phyloP scores from a whole-genome alignment of 148 eudicot species.

The Amaranthus hypochondriacus region DNA sequence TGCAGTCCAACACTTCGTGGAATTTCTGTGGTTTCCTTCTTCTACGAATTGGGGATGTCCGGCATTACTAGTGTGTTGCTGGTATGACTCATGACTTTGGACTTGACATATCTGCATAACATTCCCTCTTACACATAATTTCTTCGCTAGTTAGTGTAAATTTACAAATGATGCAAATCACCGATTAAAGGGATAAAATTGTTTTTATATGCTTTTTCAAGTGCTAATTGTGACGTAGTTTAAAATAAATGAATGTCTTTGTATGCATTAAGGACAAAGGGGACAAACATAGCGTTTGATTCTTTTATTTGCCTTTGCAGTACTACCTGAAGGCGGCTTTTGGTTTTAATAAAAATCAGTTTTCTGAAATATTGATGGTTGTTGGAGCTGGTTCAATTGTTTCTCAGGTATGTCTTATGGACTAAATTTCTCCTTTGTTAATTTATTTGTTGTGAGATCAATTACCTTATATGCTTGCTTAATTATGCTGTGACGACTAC shows the following conservation, averaged over 20 bases:
- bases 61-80: slow-evolving; percentile 66
- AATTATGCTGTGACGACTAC: not conserved
- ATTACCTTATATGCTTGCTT: not conserved
- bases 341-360: slow-evolving; percentile 80
- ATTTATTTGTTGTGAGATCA: not conserved
- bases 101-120: not conserved
- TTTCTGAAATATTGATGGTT: slow-evolving; percentile 72
- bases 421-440: not conserved
- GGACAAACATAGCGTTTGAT: not conserved
- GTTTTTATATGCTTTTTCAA: not conserved
- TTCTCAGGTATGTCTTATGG: slow-evolving; percentile 56
- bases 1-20: slow-evolving; percentile 55
- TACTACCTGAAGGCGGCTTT: slow-evolving; percentile 84
- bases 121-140: not conserved
- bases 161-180: not conserved
- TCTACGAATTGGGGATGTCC: slow-evolving; percentile 83
- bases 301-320: slow-evolving; percentile 34
- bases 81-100: slow-evolving; percentile 33
- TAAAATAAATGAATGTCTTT: not conserved
- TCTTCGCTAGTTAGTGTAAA: not conserved
- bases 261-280: not conserved
- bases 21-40: slow-evolving; percentile 36
- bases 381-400: slow-evolving; percentile 86
- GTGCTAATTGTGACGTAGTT: not conserved
- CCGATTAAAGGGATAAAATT: not conserved